Conservation (phyloP, 371 early-diverging fungal genomes). For the Mucor velutinosus region DNA sequence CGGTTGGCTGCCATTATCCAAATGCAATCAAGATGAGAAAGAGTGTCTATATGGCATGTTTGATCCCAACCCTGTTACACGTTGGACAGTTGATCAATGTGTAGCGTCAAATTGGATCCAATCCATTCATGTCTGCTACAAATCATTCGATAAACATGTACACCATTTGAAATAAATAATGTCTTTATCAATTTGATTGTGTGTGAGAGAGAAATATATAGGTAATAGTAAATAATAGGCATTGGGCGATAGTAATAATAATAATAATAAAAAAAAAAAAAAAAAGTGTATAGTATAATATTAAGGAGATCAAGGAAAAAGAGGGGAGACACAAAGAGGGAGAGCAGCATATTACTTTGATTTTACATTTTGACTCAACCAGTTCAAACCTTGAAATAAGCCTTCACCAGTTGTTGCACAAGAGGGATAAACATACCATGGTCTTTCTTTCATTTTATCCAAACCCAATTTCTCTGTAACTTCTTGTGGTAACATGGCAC, state of each 20-base stretch:
- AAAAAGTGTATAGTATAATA: not conserved
- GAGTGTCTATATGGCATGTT: conserved; percentile 49
- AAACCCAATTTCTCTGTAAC: conserved; percentile 80
- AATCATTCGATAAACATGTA: conserved; percentile 22
- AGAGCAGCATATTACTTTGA: conserved; percentile 25
- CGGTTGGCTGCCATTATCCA: conserved; percentile 60
- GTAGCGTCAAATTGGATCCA: conserved; percentile 50
- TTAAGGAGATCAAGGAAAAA: conserved; percentile 1
- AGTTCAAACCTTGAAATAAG: conserved; percentile 82
- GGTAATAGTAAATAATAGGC: conserved; percentile 3
- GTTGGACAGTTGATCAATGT: conserved; percentile 50
- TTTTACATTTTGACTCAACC: conserved; percentile 88
- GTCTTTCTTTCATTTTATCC: conserved; percentile 74
- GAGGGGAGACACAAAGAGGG: not conserved
- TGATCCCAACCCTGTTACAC: conserved; percentile 44
- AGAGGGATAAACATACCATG: conserved; percentile 85
- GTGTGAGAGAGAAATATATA: not conserved
- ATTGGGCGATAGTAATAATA: conserved; percentile 3
- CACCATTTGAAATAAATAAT: conserved; percentile 25
- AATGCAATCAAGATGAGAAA: conserved; percentile 32
- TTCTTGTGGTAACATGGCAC: conserved; percentile 78
- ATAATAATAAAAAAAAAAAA: too few species aligned
- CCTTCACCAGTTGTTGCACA: conserved; percentile 90
- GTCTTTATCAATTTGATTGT: conserved; percentile 1
- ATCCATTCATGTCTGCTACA: conserved; percentile 38